Evolutionary conservation across 768 basidiomycete species (phyloP), one percentile per base, ranked within the genome.

Genomic region (Lactarius trivialis): DNA sequence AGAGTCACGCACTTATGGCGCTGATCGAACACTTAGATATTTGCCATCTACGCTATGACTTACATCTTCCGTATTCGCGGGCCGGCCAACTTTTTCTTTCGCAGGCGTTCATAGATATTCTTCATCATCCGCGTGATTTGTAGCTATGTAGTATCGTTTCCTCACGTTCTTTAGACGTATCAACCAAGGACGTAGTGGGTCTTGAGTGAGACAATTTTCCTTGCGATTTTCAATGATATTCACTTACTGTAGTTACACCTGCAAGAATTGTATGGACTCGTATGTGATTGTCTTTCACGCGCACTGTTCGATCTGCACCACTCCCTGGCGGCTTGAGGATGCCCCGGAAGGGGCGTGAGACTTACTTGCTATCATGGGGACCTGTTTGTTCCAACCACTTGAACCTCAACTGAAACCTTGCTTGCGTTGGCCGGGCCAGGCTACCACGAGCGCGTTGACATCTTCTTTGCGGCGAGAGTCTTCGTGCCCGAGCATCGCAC

Each of bases 381-480:
- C n/a, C n/a, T n/a, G n/a, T n/a, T n/a, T n/a, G n/a, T n/a, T n/a
- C n/a, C n/a, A n/a, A n/a, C n/a, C n/a, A n/a, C n/a, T n/a, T n/a
- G n/a, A n/a, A n/a, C n/a, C n/a, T n/a, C n/a, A n/a, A n/a, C n/a
- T n/a, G n/a, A n/a, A n/a, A n/a, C n/a, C n/a, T n/a, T n/a, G n/a
- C n/a, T n/a, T n/a, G n/a, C n/a, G n/a, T n/a, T n/a, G n/a, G n/a
- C n/a, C n/a, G n/a, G n/a, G n/a, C n/a, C n/a, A n/a, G n/a, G n/a
- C n/a, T n/a, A n/a, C n/a, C n/a, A n/a, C n/a, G n/a, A n/a, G n/a
- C n/a, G n/a, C n/a, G n/a, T n/a, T n/a, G n/a, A n/a, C n/a, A n/a
- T n/a, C 0, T 99, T 99, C 76, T 98, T 98, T 71, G 82, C 83
- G 21, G 68, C 89, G 66, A 78, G 82, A 33, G 75, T 79, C 66